These are phyloP conservation scores for Martiniozyma abietophila DNA, from an alignment of 805 yeast genomes.

Conservation along the genomic window DNA sequence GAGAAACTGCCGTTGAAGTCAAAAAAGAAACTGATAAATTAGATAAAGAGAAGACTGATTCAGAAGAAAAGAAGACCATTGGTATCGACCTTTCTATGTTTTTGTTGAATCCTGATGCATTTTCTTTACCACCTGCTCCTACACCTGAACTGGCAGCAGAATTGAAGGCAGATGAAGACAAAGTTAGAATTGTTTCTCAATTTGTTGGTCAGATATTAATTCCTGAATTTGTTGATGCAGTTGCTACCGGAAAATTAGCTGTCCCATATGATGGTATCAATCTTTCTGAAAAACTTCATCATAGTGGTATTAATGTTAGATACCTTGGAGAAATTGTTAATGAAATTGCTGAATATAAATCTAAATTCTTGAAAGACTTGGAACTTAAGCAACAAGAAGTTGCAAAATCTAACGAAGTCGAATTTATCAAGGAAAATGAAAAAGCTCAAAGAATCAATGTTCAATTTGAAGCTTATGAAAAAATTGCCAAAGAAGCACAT, in stretches of 20 bases:
- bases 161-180: constrained; percentile 44
- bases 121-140: constrained; percentile 35
- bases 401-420: constrained; percentile 24
- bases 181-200: constrained; percentile 60
- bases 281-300: constrained; percentile 60
- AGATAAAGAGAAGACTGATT: constrained; percentile 22
- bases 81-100: constrained; percentile 44
- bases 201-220: constrained; percentile 52
- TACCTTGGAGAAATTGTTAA: constrained; percentile 63
- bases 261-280: constrained; percentile 81
- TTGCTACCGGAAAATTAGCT: constrained; percentile 37
- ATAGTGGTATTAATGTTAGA: constrained; percentile 79
- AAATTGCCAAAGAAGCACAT: constrained; percentile 13
- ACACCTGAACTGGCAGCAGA: constrained; percentile 28
- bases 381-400: constrained; percentile 23
- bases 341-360: constrained; percentile 17
- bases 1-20: constrained; percentile 47
- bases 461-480: constrained; percentile 24
- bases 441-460: constrained; percentile 21
- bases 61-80: constrained; percentile 35
- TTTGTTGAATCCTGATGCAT: constrained; percentile 74
- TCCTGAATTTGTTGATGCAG: constrained; percentile 50
- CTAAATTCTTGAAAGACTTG: constrained; percentile 10
- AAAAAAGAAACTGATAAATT: constrained; percentile 40
- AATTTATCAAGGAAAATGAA: constrained; percentile 21